These are phyloP conservation scores for Solanum medicagineum DNA, from an alignment of 257 asterid species.

Conservation along the genomic window DNA sequence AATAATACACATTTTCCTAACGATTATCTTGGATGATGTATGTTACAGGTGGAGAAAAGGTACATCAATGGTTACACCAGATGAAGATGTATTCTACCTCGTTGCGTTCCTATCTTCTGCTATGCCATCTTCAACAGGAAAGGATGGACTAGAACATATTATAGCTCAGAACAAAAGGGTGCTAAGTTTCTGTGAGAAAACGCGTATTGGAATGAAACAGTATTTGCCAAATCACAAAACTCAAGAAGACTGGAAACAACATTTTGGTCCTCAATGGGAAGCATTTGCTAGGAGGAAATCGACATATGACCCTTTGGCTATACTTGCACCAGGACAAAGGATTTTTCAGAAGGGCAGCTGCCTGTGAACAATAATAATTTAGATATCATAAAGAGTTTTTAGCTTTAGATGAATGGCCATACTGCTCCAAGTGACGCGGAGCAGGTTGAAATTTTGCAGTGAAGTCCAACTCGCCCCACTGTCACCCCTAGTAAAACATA, in stretches of 20 bases:
- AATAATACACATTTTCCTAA: background rate
- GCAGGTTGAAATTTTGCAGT: background rate
- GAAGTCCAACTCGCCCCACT: background rate
- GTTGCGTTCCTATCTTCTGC: constrained; percentile 68
- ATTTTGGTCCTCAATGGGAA: constrained; percentile 71
- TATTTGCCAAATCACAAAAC: constrained; percentile 62
- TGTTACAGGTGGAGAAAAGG: constrained; percentile 57
- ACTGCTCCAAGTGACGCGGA: background rate
- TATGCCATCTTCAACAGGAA: constrained; percentile 49
- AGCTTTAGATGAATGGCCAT: background rate
- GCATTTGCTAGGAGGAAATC: constrained; percentile 44
- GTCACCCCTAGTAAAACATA: background rate
- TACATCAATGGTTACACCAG: constrained; percentile 70
- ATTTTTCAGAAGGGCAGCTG: constrained; percentile 42
- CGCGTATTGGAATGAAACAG: constrained; percentile 56
- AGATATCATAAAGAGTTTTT: background rate
- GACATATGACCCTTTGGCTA: constrained; percentile 66
- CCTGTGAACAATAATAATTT: constrained; percentile 17
- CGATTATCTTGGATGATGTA: background rate
- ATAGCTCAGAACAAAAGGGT: constrained; percentile 42
- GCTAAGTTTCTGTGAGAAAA: constrained; percentile 26
- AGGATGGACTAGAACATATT: constrained; percentile 44
- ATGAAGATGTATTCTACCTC: constrained; percentile 63
- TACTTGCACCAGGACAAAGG: constrained; percentile 82
- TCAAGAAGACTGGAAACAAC: constrained; percentile 70